phyloP scores from a whole-genome alignment of 1,139 yeast species.

The Yamadazyma triangularis region DNA sequence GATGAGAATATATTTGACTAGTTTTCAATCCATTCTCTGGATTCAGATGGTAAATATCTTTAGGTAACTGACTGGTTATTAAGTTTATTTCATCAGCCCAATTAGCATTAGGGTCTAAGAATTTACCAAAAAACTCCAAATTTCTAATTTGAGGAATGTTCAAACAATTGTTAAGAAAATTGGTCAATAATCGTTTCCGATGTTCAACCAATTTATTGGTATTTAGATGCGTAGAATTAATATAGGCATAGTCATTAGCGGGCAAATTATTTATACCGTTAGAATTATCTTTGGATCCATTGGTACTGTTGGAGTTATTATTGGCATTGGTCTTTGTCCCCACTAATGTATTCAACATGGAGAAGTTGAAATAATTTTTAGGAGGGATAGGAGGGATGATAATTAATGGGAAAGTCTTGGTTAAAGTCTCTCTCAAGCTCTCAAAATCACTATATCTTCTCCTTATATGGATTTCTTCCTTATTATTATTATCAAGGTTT shows the following conservation, averaged over 20 bases:
- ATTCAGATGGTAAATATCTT: constrained; percentile 48
- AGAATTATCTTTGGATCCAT: constrained; percentile 3
- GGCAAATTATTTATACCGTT: constrained; percentile 1
- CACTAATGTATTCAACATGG: constrained; percentile 33
- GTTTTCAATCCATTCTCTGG: constrained; percentile 50
- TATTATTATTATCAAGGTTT: constrained; percentile 19
- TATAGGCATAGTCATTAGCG: constrained; percentile 30
- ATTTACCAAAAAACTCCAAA: constrained; percentile 65
- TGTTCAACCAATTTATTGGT: constrained; percentile 46
- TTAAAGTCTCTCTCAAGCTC: constrained; percentile 63
- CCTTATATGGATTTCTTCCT: constrained; percentile 57
- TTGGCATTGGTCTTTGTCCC: constrained; percentile 9
- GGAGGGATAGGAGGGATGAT: constrained; percentile 95
- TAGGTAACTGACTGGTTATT: constrained; percentile 38
- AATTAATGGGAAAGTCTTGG: constrained; percentile 73
- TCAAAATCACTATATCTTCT: constrained; percentile 93
- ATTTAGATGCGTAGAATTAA: constrained; percentile 41
- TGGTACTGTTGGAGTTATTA: constrained; percentile 1
- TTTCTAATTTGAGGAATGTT: constrained; percentile 51
- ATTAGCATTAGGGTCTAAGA: constrained; percentile 78
- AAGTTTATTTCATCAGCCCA: constrained; percentile 57
- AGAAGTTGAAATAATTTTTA: constrained; percentile 56
- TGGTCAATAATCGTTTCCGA: constrained; percentile 72
- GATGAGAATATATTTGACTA: constrained; percentile 54
- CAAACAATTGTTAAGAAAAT: constrained; percentile 74